Conservation (phyloP, 2,329 filamentous ascomycete genomes). For the Aspergillus sp. region DNA sequence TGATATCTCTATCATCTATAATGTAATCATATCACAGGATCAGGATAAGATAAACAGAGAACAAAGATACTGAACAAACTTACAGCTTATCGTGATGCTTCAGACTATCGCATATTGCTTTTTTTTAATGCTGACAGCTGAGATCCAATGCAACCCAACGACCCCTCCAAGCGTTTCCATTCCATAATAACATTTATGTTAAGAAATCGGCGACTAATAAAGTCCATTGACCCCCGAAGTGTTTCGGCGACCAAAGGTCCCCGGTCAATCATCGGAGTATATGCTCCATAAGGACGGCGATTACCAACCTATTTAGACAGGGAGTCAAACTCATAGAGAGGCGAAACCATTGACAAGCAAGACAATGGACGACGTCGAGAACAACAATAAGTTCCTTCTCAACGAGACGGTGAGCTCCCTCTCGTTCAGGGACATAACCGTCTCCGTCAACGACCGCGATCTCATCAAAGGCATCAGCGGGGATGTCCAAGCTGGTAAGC, state of each 20-base stretch:
- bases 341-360: background rate
- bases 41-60: too few species aligned
- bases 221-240: too few species aligned
- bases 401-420: slow-evolving; percentile 61
- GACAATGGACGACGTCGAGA: background rate
- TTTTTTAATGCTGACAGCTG: background rate
- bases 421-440: slow-evolving; percentile 60
- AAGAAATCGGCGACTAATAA: too few species aligned
- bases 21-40: too few species aligned
- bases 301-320: too few species aligned
- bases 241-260: too few species aligned
- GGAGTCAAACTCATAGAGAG: too few species aligned
- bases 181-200: too few species aligned
- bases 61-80: too few species aligned
- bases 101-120: background rate
- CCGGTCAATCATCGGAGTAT: too few species aligned
- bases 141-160: background rate
- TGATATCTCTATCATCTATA: too few species aligned
- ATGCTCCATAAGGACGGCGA: too few species aligned
- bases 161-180: background rate
- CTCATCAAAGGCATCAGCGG: slow-evolving; percentile 61
- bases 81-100: background rate
- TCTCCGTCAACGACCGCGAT: slow-evolving; percentile 64
- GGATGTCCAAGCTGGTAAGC: slow-evolving; percentile 54
- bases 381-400: slow-evolving; percentile 22